Base-by-base conservation (phyloP, 148 eudicot species). In the Drosera capensis region DNA sequence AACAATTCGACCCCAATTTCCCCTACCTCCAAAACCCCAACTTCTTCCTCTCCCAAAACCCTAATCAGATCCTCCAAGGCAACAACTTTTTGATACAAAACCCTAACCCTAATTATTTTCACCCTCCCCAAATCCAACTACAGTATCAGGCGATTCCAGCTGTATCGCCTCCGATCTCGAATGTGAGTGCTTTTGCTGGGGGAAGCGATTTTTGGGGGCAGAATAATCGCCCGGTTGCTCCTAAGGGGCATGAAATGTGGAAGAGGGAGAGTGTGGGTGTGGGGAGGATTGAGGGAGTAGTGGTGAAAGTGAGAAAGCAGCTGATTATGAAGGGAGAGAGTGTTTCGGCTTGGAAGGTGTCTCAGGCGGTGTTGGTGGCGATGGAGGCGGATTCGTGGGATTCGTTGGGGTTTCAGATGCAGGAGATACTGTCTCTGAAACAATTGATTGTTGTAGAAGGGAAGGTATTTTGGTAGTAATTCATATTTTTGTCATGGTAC, bases 361-460 rank as follows among this genome's bases (percentile, higher is more conserved):
- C 76, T 12, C 80, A 83, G 62, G 57, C 73, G 11, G 80, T 59
- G 14, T 41, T 82, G 60, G 46, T 60, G 56, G 48, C n/a, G 7
- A 50, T 88, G 19, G 45, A 67, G 40, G 86, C 65, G 7, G 86
- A 72, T 31, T 77, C 94, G 1, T 77, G 94, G 94, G 94, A 87
- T 3, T 56, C 72, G 8, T 61, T 80, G 16, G 96, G 94, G 37
- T 58, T 77, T 48, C 71, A 64, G 45, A 73, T 79, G 63, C 86
- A 83, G 26, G 75, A 74, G 31, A 69, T 88, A 25, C 81, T 92
- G 6, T 69, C 79, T 16, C 69, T 87, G 14, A 38, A 65, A 18
- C 53, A 59, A 24, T 73, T 87, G 16, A 59, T 77, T 12, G 23
- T 34, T 2, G 56, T 45, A 0, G 94, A 83, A 88, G 86, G 80